phyloP scores from a whole-genome alignment of 1,284 basidiomycete genomes.

The Leccinum griseonigrum region DNA sequence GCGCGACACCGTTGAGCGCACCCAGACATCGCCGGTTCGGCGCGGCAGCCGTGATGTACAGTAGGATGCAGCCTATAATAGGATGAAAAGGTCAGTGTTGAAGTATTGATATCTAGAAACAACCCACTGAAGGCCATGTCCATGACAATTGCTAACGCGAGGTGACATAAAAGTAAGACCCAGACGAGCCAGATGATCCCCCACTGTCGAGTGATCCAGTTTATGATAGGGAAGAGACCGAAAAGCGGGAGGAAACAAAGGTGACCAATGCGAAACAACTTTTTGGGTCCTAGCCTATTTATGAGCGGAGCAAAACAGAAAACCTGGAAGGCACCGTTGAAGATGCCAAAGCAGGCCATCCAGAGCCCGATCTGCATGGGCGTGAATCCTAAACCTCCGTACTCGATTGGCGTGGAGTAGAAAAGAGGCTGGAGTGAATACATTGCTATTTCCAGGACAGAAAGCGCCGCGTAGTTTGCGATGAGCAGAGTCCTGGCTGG shows the following conservation, averaged over 20 bases:
- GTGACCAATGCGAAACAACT: constrained; percentile 50
- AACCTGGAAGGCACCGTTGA: constrained; percentile 54
- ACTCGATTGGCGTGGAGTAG: constrained; percentile 56
- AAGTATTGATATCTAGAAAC: not conserved
- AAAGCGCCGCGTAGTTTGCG: constrained; percentile 57
- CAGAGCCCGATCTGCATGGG: constrained; percentile 52
- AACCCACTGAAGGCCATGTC: constrained; percentile 31
- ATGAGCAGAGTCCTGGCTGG: constrained; percentile 52
- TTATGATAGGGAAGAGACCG: constrained; percentile 54
- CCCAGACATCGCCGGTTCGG: constrained; percentile 40
- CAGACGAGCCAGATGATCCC: constrained; percentile 29
- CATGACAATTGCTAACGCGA: constrained; percentile 19
- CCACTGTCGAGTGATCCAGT: constrained; percentile 35
- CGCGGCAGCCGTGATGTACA: constrained; percentile 34
- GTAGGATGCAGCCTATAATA: constrained; percentile 19
- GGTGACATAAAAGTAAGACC: constrained; percentile 21
- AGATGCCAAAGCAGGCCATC: constrained; percentile 48
- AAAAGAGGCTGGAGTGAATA: constrained; percentile 59
- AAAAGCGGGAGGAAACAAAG: constrained; percentile 49
- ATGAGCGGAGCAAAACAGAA: constrained; percentile 54
- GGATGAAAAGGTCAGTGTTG: constrained; percentile 3
- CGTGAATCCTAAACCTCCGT: constrained; percentile 59
- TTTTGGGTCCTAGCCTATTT: constrained; percentile 48
- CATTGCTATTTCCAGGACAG: constrained; percentile 56
- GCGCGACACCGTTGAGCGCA: constrained; percentile 51